A percentile compares a stretch with the other conserved stretches of the same genome.
Evolutionary conservation across 2,329 filamentous ascomycete genomes (phyloP).

Genomic region (Colletotrichum eleusines): DNA sequence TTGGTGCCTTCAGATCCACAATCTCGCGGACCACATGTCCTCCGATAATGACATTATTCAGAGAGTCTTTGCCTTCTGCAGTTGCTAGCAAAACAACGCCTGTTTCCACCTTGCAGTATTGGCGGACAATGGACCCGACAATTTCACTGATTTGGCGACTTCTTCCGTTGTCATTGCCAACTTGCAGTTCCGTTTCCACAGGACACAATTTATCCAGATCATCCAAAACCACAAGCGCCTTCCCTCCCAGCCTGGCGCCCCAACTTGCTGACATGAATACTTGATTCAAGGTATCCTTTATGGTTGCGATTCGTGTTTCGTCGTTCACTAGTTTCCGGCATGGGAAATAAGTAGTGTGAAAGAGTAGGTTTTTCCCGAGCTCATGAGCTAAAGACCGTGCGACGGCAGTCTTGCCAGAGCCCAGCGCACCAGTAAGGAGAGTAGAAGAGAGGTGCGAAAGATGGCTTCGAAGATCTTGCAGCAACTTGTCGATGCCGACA

Average conservation of each 20-base stretch:
- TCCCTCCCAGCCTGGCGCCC: slow-evolving; percentile 88
- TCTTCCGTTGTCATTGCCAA: slow-evolving; percentile 91
- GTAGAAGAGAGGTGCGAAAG: slow-evolving; percentile 90
- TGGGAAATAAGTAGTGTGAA: slow-evolving; percentile 86
- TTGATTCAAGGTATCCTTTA: slow-evolving; percentile 88
- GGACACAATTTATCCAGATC: slow-evolving; percentile 95
- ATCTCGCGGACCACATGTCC: slow-evolving; percentile 95
- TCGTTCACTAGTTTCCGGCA: slow-evolving; percentile 91
- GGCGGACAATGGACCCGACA: slow-evolving; percentile 82
- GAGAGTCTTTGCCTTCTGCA: slow-evolving; percentile 89
- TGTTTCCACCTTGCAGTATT: slow-evolving; percentile 84
- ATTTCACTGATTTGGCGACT: slow-evolving; percentile 94
- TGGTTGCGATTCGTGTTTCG: slow-evolving; percentile 87
- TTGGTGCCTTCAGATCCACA: slow-evolving; percentile 87
- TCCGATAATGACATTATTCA: slow-evolving; percentile 91
- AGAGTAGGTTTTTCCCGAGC: slow-evolving; percentile 79
- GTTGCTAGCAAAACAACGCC: slow-evolving; percentile 90
- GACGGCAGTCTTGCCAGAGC: slow-evolving; percentile 89
- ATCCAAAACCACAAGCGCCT: slow-evolving; percentile 87
- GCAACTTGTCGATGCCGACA: slow-evolving; percentile 85
- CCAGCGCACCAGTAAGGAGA: slow-evolving; percentile 87
- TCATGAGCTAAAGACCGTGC: slow-evolving; percentile 80
- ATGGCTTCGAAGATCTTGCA: slow-evolving; percentile 79
- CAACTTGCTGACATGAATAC: slow-evolving; percentile 91
- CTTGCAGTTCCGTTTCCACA: slow-evolving; percentile 92